Conservation (phyloP, 1,139 yeast genomes). For the Nakaseomyces uthaithaninus region DNA sequence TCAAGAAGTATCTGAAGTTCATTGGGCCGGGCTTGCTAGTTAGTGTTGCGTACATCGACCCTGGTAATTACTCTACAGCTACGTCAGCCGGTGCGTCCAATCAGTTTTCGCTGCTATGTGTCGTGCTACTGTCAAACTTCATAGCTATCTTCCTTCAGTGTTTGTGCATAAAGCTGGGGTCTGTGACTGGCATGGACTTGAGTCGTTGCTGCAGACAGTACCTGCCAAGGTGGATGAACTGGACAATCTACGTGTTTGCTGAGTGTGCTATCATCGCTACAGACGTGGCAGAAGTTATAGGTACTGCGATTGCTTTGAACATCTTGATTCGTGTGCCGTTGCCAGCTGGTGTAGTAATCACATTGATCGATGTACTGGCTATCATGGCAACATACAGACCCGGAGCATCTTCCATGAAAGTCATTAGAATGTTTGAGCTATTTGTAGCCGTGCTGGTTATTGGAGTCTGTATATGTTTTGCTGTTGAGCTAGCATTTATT, state of each 20-base stretch:
- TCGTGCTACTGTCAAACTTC: constrained; percentile 57
- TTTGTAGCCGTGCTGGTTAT: constrained; percentile 60
- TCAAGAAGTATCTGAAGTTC: constrained; percentile 48
- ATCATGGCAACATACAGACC: constrained; percentile 70
- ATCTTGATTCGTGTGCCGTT: constrained; percentile 60
- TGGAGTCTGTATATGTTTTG: constrained; percentile 65
- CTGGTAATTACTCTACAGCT: constrained; percentile 79
- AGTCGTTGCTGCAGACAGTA: constrained; percentile 60
- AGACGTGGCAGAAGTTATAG: constrained; percentile 81
- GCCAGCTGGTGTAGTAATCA: constrained; percentile 69
- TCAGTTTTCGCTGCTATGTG: constrained; percentile 53
- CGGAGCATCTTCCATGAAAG: constrained; percentile 53
- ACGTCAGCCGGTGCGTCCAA: constrained; percentile 70
- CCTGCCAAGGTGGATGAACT: constrained; percentile 55
- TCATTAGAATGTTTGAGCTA: constrained; percentile 58
- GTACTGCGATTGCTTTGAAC: constrained; percentile 77
- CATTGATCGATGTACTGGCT: constrained; percentile 62
- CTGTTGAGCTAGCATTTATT: constrained; percentile 54
- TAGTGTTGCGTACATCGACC: constrained; percentile 75
- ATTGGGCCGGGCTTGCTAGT: constrained; percentile 77
- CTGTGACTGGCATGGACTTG: constrained; percentile 72
- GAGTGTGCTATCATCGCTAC: constrained; percentile 79
- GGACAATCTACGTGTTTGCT: constrained; percentile 54
- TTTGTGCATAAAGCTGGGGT: constrained; percentile 65
- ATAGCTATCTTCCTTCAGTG: constrained; percentile 70